Evolutionary conservation across 371 early-diverging fungal species (phyloP).

Genomic region (Rhizopus microsporus): DNA sequence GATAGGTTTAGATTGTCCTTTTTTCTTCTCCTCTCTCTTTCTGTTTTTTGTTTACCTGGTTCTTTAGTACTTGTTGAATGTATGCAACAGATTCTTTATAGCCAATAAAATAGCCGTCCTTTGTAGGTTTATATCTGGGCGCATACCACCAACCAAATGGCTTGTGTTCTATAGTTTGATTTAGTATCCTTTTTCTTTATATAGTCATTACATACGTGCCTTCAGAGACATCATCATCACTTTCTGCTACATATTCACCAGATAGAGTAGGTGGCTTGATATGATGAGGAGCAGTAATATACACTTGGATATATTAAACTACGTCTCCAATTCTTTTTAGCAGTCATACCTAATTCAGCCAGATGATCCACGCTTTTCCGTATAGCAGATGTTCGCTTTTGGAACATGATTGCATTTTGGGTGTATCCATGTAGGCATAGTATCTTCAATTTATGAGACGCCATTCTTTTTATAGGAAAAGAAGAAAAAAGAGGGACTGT

Average conservation of each 20-base stretch:
- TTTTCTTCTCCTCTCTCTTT: too few relatives aligned
- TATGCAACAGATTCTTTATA: constrained; percentile 52
- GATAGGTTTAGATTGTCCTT: not conserved
- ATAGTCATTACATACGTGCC: constrained; percentile 24
- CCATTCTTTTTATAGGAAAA: not conserved
- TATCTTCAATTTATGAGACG: constrained; percentile 33
- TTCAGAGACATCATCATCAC: constrained; percentile 33
- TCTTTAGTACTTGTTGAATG: constrained; percentile 40
- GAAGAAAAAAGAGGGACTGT: not conserved
- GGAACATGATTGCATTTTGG: constrained; percentile 64
- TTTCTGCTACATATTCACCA: constrained; percentile 32
- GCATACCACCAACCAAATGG: constrained; percentile 55
- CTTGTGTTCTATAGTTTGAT: constrained; percentile 27
- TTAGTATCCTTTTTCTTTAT: not conserved
- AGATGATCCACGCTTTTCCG: constrained; percentile 51
- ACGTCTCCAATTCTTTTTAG: not conserved
- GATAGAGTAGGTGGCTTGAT: constrained; percentile 40
- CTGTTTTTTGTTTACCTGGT: constrained; percentile 31
- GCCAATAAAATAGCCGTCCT: constrained; percentile 46
- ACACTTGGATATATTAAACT: constrained; percentile 31
- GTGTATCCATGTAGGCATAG: constrained; percentile 74
- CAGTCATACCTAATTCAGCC: constrained; percentile 46
- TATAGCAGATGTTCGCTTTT: constrained; percentile 55
- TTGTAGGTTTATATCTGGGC: constrained; percentile 34
- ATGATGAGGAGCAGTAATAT: constrained; percentile 57